Evolutionary conservation across 2,329 filamentous ascomycete genomes (phyloP), one percentile per base, ranked within the genome.

Genomic region (Scopulariopsis brevicaulis): DNA sequence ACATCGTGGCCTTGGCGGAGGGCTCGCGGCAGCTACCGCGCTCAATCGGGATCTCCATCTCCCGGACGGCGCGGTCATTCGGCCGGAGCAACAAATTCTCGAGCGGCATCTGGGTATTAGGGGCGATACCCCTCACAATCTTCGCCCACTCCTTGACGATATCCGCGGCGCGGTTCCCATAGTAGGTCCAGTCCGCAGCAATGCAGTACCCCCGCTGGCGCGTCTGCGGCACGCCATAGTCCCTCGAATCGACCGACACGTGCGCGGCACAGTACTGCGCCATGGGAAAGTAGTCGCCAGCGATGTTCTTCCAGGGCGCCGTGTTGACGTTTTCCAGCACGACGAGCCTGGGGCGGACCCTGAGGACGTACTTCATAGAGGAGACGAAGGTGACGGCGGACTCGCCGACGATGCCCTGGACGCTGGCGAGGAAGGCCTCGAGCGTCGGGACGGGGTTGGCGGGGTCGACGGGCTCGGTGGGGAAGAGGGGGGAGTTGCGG

Each of bases 141-240:
- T 48, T 37, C 18, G 66, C 61, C 81, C 83, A 85, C 59, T 62
- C 61, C 2, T 60, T 56, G 32, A 65, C 64, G n/a, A 73, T 70
- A 24, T 37, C 12, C 10, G 62, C 54, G 0, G 67, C 65, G 1
- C 64, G 60, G 0, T 60, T 14, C 4, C 63, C 69, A 25, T 71
- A 71, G 1, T 66, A 61, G 34, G 72, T 55, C 14, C 68, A 69
- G 58, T 81, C 73, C n/a, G 86, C 65, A 15, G 78, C 81, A 34
- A 86, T 64, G 61, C 85, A 73, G 64, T 87, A 87, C 1, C 77
- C 79, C 37, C 85, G 75, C 48, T 73, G 69, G 1, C 85, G 75
- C 0, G 85, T 90, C 57, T 93, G 89, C 0, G 89, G 89, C 0
- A 92, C 70, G 59, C 89, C 89, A 63, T 79, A 90, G 3, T 86